phyloP scores from a whole-genome alignment of 345 rosid genomes.

The Trapa incisa region DNA sequence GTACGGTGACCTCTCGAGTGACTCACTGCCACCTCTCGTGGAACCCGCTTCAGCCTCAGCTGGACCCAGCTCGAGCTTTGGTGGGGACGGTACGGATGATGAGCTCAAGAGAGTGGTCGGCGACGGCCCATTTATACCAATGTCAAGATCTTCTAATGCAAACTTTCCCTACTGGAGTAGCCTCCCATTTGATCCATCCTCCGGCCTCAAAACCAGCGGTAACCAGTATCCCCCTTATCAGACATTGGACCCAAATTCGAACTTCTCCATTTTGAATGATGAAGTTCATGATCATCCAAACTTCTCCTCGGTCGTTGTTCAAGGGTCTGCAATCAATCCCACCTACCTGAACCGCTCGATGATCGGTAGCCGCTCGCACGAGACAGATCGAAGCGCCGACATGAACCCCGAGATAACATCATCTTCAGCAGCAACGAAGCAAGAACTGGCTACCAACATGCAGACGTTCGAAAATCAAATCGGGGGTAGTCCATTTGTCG shows the following conservation, averaged over 20 bases:
- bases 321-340: neutral
- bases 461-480: neutral
- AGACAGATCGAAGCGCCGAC: slow-evolving; percentile 44
- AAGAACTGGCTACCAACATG: slow-evolving; percentile 13
- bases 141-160: neutral
- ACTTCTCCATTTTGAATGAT: slow-evolving; percentile 1
- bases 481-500: neutral
- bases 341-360: neutral
- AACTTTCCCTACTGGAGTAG: neutral
- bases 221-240: neutral
- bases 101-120: slow-evolving; percentile 18
- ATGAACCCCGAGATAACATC: slow-evolving; percentile 40
- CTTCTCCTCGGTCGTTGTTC: neutral
- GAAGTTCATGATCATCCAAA: neutral
- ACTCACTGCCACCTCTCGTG: slow-evolving; percentile 49
- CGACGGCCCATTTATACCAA: slow-evolving; percentile 1
- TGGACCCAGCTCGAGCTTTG: slow-evolving; percentile 20
- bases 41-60: slow-evolving; percentile 15
- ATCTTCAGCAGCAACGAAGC: slow-evolving; percentile 24
- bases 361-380: too few species aligned
- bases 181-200: neutral
- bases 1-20: slow-evolving; percentile 27
- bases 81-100: slow-evolving; percentile 1
- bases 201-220: neutral
- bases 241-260: neutral